Percentiles rank a stretch among this genome's conserved stretches.
phyloP scores from a whole-genome alignment of 2,329 filamentous ascomycete species.

The Corynespora cassiicola region DNA sequence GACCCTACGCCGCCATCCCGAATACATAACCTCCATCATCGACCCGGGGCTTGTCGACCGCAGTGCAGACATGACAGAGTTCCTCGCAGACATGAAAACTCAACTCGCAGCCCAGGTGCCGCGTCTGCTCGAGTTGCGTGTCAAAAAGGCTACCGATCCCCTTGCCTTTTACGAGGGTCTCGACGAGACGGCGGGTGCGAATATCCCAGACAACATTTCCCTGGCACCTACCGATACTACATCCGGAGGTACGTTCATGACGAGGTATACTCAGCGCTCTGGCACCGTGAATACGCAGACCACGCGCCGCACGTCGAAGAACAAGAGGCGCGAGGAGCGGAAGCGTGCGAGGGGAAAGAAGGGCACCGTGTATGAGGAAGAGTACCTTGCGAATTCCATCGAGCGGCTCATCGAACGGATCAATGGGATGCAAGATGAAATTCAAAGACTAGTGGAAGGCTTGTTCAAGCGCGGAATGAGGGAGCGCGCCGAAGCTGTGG shows the following conservation, averaged over 20 bases:
- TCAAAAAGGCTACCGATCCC: slow-evolving; percentile 83
- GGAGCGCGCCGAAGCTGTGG: slow-evolving; percentile 81
- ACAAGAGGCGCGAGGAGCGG: slow-evolving; percentile 86
- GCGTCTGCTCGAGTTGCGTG: slow-evolving; percentile 80
- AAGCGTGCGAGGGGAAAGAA: slow-evolving; percentile 95
- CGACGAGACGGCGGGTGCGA: slow-evolving; percentile 57
- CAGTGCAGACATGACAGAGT: slow-evolving; percentile 82
- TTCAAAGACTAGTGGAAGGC: slow-evolving; percentile 75
- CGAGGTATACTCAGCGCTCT: slow-evolving; percentile 82
- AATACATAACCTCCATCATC: slow-evolving; percentile 72
- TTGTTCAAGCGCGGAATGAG: slow-evolving; percentile 83
- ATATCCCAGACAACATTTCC: slow-evolving; percentile 91
- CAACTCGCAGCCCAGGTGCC: slow-evolving; percentile 87
- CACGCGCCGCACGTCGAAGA: slow-evolving; percentile 83
- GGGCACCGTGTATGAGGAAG: slow-evolving; percentile 96
- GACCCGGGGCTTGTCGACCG: slow-evolving; percentile 83
- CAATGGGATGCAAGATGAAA: slow-evolving; percentile 74
- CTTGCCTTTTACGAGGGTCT: slow-evolving; percentile 84
- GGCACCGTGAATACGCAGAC: slow-evolving; percentile 76
- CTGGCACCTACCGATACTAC: slow-evolving; percentile 87
- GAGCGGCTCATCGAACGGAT: slow-evolving; percentile 83
- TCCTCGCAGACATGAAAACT: slow-evolving; percentile 88
- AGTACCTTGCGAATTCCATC: slow-evolving; percentile 91
- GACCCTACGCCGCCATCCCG: slow-evolving; percentile 63
- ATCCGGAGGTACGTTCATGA: slow-evolving; percentile 82